Conservation (phyloP, 345 rosid genomes). For the Citrus sp. region DNA sequence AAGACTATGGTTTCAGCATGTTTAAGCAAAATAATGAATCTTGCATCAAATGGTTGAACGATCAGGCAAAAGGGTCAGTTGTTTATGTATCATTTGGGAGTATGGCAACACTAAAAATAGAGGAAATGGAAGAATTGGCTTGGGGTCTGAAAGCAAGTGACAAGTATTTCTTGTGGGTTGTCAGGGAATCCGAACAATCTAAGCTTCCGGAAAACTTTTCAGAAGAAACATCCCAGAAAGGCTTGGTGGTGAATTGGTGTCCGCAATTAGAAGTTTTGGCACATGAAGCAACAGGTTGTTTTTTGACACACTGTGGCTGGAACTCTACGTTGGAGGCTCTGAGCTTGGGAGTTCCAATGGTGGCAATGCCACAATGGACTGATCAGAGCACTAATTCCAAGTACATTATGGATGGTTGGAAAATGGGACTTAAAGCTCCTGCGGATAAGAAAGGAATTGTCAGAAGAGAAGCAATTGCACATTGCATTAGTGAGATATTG, state of each 20-base stretch:
- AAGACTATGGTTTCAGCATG: conserved; percentile 7
- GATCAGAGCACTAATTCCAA: conserved; percentile 46
- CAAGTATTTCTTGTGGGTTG: conserved; percentile 31
- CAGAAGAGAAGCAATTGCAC: conserved; percentile 14
- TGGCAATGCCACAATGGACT: conserved; percentile 45
- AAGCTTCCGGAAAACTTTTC: conserved; percentile 27
- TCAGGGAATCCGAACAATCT: conserved; percentile 20
- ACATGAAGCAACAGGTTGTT: conserved; percentile 34
- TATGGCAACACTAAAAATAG: conserved; percentile 5
- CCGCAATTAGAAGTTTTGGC: conserved; percentile 30
- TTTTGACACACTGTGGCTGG: conserved; percentile 46
- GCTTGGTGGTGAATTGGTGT: conserved; percentile 36
- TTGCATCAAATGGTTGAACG: conserved; percentile 22
- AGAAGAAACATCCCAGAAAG: conserved; percentile 8
- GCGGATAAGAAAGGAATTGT: conserved; percentile 20
- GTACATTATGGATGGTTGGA: conserved; percentile 41
- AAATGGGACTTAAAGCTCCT: conserved; percentile 23
- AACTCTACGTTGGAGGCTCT: conserved; percentile 43
- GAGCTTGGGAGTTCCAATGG: conserved; percentile 43
- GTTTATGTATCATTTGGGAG: conserved; percentile 38
- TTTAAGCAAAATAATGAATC: conserved; percentile 11
- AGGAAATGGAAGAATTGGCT: conserved; percentile 28
- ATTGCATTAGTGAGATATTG: conserved; percentile 26
- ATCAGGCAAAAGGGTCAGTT: conserved; percentile 19
- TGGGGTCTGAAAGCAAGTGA: conserved; percentile 16